These are phyloP conservation scores for Yarrowia osloensis DNA, from an alignment of 805 yeast genomes.

Conservation along the genomic window DNA sequence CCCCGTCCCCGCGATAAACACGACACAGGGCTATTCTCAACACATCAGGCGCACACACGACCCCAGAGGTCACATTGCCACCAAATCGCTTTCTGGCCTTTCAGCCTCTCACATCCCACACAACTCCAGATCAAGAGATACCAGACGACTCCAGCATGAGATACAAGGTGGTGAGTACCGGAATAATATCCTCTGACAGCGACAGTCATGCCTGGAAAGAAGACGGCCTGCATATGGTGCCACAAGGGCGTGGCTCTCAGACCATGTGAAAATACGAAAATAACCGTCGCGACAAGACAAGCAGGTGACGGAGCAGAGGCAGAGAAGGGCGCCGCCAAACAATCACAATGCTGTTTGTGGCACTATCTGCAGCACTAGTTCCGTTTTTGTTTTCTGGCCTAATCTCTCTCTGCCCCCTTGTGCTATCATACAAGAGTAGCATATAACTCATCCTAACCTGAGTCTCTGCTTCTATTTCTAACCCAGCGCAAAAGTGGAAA, in stretches of 20 bases:
- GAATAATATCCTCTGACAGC: background rate
- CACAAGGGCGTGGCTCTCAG: background rate
- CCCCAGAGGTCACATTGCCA: background rate
- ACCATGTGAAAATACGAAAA: background rate
- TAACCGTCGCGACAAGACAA: too few relatives aligned
- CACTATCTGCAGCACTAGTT: background rate
- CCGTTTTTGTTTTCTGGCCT: too few relatives aligned
- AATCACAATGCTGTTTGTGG: background rate
- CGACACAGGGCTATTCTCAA: background rate
- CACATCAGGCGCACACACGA: slow-evolving; percentile 3
- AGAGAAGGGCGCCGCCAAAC: too few relatives aligned
- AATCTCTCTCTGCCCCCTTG: too few relatives aligned
- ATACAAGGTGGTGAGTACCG: slow-evolving; percentile 28
- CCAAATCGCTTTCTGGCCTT: background rate
- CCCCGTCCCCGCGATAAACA: too few relatives aligned
- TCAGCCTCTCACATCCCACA: background rate
- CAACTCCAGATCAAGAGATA: background rate
- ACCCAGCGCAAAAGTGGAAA: slow-evolving; percentile 18
- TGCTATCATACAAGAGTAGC: background rate
- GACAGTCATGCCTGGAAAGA: background rate
- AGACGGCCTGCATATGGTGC: background rate
- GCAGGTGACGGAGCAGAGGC: too few relatives aligned
- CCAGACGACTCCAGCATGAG: background rate
- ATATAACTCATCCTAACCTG: background rate
- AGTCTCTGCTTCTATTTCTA: background rate